These are phyloP conservation scores for Xylariaceae sp. DNA, from an alignment of 2,329 filamentous ascomycete genomes.

Conservation along the genomic window DNA sequence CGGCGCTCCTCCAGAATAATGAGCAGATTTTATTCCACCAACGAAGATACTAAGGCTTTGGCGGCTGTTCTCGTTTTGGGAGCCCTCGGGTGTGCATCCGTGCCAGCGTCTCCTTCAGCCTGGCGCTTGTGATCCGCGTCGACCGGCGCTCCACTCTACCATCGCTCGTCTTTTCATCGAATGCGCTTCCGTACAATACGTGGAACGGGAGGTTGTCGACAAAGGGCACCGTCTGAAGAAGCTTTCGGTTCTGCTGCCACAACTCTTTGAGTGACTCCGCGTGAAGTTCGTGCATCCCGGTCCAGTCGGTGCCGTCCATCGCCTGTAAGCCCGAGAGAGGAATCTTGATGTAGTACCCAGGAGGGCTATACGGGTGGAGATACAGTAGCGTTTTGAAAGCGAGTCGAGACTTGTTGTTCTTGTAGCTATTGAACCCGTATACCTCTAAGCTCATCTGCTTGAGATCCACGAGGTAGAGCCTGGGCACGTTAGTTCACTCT, in stretches of 20 bases:
- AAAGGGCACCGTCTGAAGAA: constrained; percentile 6
- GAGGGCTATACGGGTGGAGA: constrained; percentile 1
- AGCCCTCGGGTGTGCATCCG: constrained; percentile 3
- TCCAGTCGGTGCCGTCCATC: constrained; percentile 9
- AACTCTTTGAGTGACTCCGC: constrained; percentile 1
- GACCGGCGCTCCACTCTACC: not conserved
- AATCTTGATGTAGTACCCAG: constrained; percentile 13
- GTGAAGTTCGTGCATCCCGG: constrained; percentile 5
- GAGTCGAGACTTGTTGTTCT: not conserved
- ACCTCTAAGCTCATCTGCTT: constrained; percentile 10
- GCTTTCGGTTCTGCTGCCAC: constrained; percentile 4
- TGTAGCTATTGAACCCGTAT: constrained; percentile 9
- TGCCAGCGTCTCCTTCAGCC: constrained; percentile 1
- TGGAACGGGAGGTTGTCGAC: constrained; percentile 11
- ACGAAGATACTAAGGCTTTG: no score
- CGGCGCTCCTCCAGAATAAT: no score
- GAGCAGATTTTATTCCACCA: no score
- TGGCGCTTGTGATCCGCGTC: constrained; percentile 2
- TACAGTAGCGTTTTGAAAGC: constrained; percentile 5
- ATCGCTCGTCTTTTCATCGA: not conserved
- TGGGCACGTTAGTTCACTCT: not conserved
- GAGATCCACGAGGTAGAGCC: constrained; percentile 14
- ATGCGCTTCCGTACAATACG: constrained; percentile 9
- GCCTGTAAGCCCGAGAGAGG: constrained; percentile 7
- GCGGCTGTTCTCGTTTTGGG: no score